Evolutionary conservation across 306 rosid species (phyloP), one percentile per base, ranked within the genome.

Genomic region (Glycine soja): DNA sequence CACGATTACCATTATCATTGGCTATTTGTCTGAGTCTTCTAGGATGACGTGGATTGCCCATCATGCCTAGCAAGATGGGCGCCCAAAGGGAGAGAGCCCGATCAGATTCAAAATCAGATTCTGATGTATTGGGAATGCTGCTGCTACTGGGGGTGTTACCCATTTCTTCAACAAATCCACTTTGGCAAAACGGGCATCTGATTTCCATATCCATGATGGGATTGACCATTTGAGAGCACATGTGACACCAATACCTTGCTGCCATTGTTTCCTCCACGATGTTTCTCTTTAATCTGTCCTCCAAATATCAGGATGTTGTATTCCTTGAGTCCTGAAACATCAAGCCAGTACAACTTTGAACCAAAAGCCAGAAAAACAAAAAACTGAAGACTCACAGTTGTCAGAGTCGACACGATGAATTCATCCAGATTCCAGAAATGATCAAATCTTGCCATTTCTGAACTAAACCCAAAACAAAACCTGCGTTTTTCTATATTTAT

Each of bases 71-170:
- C 83, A 93, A 84, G 75, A 93, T 89, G 2, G 96, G 97, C 0
- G 96, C 97, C 94, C 95, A 91, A 10, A 88, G 90, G 94, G 94
- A 90, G 62, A 90, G 90, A 61, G 96, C 88, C 43, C 88, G 84
- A 36, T 87, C 90, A 10, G 91, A 62, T 36, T 89, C 90, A 13
- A 86, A 81, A 57, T 89, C 89, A 5, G 89, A 56, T 38, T 89
- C 89, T 0, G 85, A 58, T n/a, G 32, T 54, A 40, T 51, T 13
- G 42, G 51, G 80, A 75, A 58, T n/a, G 40, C 84, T 90, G 12
- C 74, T 24, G 13, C 59, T 13, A 68, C 52, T 7, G 30, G 75
- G 9, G 19, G 57, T 8, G 48, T 57, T 72, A 57, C 72, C 69
- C 75, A 89, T 84, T 72, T 93, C 94, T 82, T 93, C 94, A 45